phyloP scores from a whole-genome alignment of 768 basidiomycete genomes.

The Tulasnella calospora region DNA sequence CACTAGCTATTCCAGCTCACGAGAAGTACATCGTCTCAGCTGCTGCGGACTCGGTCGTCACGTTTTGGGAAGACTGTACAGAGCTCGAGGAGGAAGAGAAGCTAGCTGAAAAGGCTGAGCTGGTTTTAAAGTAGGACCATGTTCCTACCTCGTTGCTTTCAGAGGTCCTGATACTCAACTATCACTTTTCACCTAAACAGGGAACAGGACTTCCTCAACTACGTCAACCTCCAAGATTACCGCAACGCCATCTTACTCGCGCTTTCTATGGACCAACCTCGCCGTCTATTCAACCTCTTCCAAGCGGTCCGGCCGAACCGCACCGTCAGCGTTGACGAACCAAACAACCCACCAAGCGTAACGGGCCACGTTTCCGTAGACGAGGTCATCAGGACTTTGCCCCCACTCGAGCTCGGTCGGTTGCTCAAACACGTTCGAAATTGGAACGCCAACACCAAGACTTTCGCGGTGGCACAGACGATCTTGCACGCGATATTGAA shows the following conservation, averaged over 20 bases:
- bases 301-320: slow-evolving; percentile 47
- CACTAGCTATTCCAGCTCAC: slow-evolving; percentile 74
- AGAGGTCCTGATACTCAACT: background rate
- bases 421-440: slow-evolving; percentile 76
- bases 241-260: slow-evolving; percentile 86
- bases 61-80: slow-evolving; percentile 94
- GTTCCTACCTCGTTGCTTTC: background rate
- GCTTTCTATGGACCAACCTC: slow-evolving; percentile 88
- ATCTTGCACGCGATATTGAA: slow-evolving; percentile 79
- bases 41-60: slow-evolving; percentile 92
- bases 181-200: slow-evolving; percentile 43
- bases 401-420: slow-evolving; percentile 67
- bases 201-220: slow-evolving; percentile 94
- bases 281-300: slow-evolving; percentile 77
- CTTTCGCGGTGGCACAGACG: slow-evolving; percentile 76
- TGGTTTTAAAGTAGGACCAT: slow-evolving; percentile 63
- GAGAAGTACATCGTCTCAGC: slow-evolving; percentile 85
- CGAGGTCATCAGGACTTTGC: slow-evolving; percentile 68
- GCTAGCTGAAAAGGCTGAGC: slow-evolving; percentile 62
- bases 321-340: slow-evolving; percentile 23
- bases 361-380: slow-evolving; percentile 75
- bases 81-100: slow-evolving; percentile 74
- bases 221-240: slow-evolving; percentile 81
- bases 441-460: slow-evolving; percentile 95
- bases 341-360: slow-evolving; percentile 38